phyloP scores from a whole-genome alignment of 768 basidiomycete species.

The Naganishia onofrii region DNA sequence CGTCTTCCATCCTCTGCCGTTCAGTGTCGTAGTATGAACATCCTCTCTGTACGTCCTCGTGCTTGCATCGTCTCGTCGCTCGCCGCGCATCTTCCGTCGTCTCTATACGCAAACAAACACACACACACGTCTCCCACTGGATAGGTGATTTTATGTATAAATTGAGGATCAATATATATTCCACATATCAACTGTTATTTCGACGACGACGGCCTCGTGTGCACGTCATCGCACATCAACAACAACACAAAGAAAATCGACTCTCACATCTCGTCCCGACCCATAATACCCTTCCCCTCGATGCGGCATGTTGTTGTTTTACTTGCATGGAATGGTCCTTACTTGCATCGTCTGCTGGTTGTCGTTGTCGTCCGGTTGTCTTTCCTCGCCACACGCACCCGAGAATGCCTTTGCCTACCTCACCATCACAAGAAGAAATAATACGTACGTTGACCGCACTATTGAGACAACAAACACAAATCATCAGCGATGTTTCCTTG shows the following conservation, averaged over 20 bases:
- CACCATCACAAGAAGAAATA: neutral
- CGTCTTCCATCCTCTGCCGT: neutral
- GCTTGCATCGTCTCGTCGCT: neutral
- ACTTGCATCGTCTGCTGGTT: neutral
- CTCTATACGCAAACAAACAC: slow-evolving; percentile 1
- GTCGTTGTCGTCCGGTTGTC: neutral
- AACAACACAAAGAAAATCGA: slow-evolving; percentile 21
- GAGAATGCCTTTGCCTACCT: slow-evolving; percentile 19
- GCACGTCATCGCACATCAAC: neutral
- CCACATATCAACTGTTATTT: neutral
- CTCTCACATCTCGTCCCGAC: slow-evolving; percentile 28
- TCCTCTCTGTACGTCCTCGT: no score
- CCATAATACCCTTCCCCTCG: slow-evolving; percentile 17
- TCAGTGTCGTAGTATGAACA: no score
- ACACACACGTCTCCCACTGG: slow-evolving; percentile 7
- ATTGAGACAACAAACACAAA: no score
- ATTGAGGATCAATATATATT: slow-evolving; percentile 12
- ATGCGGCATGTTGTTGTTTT: neutral
- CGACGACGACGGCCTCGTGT: neutral
- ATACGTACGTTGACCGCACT: slow-evolving; percentile 27
- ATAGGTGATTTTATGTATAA: slow-evolving; percentile 28
- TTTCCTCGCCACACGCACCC: neutral
- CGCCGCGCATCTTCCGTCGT: neutral
- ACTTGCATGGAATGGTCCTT: neutral
- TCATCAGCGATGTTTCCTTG: no score